Conservation (phyloP, 805 yeast genomes). For the Candida andamanensis region DNA sequence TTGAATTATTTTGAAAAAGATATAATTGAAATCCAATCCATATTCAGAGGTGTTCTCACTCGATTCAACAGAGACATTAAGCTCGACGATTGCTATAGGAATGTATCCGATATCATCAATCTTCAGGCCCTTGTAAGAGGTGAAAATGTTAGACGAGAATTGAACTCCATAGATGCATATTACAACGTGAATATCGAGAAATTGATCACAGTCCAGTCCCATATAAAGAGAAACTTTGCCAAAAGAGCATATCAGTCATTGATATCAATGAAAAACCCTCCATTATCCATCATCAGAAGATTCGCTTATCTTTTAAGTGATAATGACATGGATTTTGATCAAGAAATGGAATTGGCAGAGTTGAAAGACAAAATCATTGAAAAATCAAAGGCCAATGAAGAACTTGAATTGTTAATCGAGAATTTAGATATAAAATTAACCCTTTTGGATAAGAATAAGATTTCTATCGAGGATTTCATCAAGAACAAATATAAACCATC, state of each 20-base stretch:
- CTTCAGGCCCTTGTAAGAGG: constrained; percentile 60
- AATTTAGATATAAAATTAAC: constrained; percentile 76
- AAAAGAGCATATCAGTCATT: constrained; percentile 71
- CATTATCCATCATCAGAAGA: constrained; percentile 66
- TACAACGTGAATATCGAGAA: constrained; percentile 53
- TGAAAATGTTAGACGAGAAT: constrained; percentile 28
- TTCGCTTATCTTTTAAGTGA: constrained; percentile 74
- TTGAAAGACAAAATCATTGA: constrained; percentile 64
- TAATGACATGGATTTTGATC: constrained; percentile 66
- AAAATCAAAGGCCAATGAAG: constrained; percentile 65
- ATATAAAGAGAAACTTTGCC: constrained; percentile 60
- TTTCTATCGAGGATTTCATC: constrained; percentile 69
- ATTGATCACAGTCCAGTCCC: constrained; percentile 70
- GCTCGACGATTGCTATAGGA: constrained; percentile 48
- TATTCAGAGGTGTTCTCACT: constrained; percentile 56
- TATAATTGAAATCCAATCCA: constrained; percentile 48
- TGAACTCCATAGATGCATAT: constrained; percentile 32
- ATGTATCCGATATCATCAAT: constrained; percentile 31
- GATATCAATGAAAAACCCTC: constrained; percentile 68
- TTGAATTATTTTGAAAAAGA: constrained; percentile 16
- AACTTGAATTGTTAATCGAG: constrained; percentile 66
- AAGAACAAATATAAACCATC: constrained; percentile 27
- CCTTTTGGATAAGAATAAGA: constrained; percentile 70
- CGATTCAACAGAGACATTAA: constrained; percentile 53
- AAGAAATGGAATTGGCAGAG: constrained; percentile 65